Evolutionary conservation across 2,329 filamentous ascomycete species (phyloP).

Genomic region (Ascochyta rabiei): DNA sequence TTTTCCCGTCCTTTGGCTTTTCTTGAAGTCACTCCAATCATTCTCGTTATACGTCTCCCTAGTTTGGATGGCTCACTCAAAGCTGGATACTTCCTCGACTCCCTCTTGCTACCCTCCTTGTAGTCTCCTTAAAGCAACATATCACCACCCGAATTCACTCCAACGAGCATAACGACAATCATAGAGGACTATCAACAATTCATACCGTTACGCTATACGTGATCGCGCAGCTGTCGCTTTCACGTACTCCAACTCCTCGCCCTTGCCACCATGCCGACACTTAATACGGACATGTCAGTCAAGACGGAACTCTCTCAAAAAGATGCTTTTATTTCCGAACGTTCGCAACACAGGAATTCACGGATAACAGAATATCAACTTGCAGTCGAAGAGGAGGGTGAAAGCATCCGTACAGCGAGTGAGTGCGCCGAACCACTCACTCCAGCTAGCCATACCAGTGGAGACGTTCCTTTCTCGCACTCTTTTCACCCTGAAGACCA

Average conservation of each 20-base stretch:
- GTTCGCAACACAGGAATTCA: conserved; percentile 35
- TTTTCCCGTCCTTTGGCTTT: not conserved
- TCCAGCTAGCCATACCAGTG: conserved; percentile 46
- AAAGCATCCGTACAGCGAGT: conserved; percentile 47
- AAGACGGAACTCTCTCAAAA: conserved; percentile 28
- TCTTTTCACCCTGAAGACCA: conserved; percentile 39
- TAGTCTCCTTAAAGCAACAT: conserved; percentile 32
- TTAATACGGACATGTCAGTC: conserved; percentile 22
- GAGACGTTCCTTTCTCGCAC: conserved; percentile 35
- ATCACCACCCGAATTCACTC: conserved; percentile 43
- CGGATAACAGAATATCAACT: conserved; percentile 34
- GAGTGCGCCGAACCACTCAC: conserved; percentile 49
- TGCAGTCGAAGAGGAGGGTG: conserved; percentile 48
- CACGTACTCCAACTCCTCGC: conserved; percentile 6
- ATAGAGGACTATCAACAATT: not conserved
- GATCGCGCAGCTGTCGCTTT: conserved; percentile 9
- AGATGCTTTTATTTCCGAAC: conserved; percentile 27
- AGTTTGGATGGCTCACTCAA: conserved; percentile 45
- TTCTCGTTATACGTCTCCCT: not conserved
- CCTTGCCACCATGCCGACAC: conserved; percentile 33
- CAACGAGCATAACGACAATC: conserved; percentile 40
- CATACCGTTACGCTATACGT: conserved; percentile 1
- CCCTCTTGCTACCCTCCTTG: conserved; percentile 9
- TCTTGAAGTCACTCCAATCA: not conserved
- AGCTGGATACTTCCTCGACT: conserved; percentile 17